Conservation (phyloP, 129 eudicot species). For the Smallanthus sonchifolius region DNA sequence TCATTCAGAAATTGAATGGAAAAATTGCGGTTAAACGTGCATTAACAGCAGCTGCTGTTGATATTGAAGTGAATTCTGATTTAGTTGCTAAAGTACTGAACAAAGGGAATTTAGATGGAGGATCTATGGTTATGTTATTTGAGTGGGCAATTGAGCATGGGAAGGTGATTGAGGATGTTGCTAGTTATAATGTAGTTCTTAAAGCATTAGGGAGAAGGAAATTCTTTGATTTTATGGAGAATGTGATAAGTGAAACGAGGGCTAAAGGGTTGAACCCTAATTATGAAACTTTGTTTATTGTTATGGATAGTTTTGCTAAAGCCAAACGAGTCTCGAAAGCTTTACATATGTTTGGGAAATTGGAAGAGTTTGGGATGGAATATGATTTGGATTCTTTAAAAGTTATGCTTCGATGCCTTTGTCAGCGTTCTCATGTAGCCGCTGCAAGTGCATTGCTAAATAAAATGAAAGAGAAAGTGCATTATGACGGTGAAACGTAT, state of each 20-base stretch:
- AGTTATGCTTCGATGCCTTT: constrained; percentile 58
- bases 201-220: constrained; percentile 78
- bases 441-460: constrained; percentile 42
- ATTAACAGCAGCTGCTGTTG: constrained; percentile 41
- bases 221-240: constrained; percentile 51
- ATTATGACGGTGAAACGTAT: constrained; percentile 37
- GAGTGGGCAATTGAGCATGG: constrained; percentile 65
- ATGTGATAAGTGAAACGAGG: constrained; percentile 49
- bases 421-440: constrained; percentile 48
- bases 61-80: constrained; percentile 37
- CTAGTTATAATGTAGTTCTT: constrained; percentile 47
- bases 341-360: constrained; percentile 40
- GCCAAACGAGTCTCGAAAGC: constrained; percentile 56
- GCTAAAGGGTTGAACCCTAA: constrained; percentile 38
- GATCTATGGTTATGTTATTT: constrained; percentile 58
- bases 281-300: constrained; percentile 51
- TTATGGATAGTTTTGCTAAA: constrained; percentile 68
- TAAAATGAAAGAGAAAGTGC: constrained; percentile 51
- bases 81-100: constrained; percentile 64
- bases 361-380: constrained; percentile 64
- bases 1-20: constrained; percentile 66
- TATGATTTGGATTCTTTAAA: constrained; percentile 47
- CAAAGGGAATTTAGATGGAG: constrained; percentile 58
- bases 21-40: constrained; percentile 45
- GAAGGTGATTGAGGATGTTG: constrained; percentile 23